Conservation (phyloP, 208 protist genomes). For the Leishmania tarentolae region DNA sequence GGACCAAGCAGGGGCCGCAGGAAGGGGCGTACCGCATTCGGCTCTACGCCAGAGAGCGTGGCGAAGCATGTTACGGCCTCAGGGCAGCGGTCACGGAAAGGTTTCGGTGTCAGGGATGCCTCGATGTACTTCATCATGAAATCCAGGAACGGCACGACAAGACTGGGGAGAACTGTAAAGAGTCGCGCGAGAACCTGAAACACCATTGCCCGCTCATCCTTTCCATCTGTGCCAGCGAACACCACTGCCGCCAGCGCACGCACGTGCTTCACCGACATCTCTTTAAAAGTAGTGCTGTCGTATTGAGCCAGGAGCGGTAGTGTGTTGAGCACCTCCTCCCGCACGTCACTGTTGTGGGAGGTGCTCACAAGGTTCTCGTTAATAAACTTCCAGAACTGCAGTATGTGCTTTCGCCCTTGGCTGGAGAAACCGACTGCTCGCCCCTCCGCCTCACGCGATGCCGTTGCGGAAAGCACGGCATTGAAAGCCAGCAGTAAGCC, state of each 20-base stretch:
- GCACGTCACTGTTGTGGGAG: slow-evolving; percentile 35
- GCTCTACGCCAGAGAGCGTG: slow-evolving; percentile 65
- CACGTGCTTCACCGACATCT: slow-evolving; percentile 50
- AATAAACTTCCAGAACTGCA: slow-evolving; percentile 66
- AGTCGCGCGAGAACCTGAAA: slow-evolving; percentile 69
- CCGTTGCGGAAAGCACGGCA: slow-evolving; percentile 67
- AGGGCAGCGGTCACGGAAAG: slow-evolving; percentile 62
- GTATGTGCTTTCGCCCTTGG: slow-evolving; percentile 34
- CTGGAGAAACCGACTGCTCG: slow-evolving; percentile 48
- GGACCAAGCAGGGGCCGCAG: slow-evolving; percentile 75
- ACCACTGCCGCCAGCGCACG: slow-evolving; percentile 40
- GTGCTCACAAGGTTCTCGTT: slow-evolving; percentile 43
- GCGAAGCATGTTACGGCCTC: slow-evolving; percentile 89
- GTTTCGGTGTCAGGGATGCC: slow-evolving; percentile 48
- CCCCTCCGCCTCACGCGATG: slow-evolving; percentile 35
- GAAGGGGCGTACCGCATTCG: slow-evolving; percentile 79
- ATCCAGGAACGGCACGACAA: slow-evolving; percentile 67
- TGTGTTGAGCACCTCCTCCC: slow-evolving; percentile 54
- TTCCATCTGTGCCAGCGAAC: slow-evolving; percentile 48
- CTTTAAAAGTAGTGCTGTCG: slow-evolving; percentile 66
- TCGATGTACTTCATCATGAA: slow-evolving; percentile 85
- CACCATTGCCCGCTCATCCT: slow-evolving; percentile 63
- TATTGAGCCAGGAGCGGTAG: slow-evolving; percentile 79
- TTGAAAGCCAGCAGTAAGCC: slow-evolving; percentile 75
- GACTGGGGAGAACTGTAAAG: slow-evolving; percentile 61